These are phyloP conservation scores for Nephelium lappaceum DNA, from an alignment of 345 rosid genomes.

Conservation along the genomic window DNA sequence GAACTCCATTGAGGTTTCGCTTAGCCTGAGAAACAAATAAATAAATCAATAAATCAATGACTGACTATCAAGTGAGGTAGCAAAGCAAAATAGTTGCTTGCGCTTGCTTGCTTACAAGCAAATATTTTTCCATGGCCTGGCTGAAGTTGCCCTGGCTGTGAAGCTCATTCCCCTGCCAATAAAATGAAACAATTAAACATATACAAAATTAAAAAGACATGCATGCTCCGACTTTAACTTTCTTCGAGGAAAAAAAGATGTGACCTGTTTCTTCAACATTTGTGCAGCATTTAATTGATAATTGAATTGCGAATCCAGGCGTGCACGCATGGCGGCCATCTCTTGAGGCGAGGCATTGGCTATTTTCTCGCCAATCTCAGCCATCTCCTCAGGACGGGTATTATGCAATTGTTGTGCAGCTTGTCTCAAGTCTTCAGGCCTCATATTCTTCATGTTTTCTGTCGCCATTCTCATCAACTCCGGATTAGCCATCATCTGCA, in stretches of 20 bases:
- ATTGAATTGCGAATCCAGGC: conserved; percentile 68
- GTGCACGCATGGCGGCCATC: conserved; percentile 77
- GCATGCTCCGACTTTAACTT: too few relatives aligned
- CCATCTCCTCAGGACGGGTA: conserved; percentile 80
- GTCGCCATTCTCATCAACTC: conserved; percentile 96
- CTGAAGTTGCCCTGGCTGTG: conserved; percentile 75
- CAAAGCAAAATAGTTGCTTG: background rate
- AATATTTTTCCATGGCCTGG: conserved; percentile 78
- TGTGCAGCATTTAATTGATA: conserved; percentile 78
- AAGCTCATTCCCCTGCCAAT: conserved; percentile 82
- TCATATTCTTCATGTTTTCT: conserved; percentile 89
- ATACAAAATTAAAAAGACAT: too few relatives aligned
- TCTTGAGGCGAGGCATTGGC: conserved; percentile 87
- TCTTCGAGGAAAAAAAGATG: too few relatives aligned
- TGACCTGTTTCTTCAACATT: conserved; percentile 83
- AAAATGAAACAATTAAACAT: background rate
- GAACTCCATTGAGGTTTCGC: conserved; percentile 70
- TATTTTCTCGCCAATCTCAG: conserved; percentile 88
- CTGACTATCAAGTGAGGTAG: background rate
- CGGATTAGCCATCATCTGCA: conserved; percentile 95
- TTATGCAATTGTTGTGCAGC: conserved; percentile 93
- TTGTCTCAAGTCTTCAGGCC: conserved; percentile 80
- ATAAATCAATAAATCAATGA: background rate
- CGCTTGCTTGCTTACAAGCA: conserved; percentile 58
- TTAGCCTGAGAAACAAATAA: conserved; percentile 61